phyloP scores from a whole-genome alignment of 2,329 filamentous ascomycete species.

The Trichophyton schoenleinii region DNA sequence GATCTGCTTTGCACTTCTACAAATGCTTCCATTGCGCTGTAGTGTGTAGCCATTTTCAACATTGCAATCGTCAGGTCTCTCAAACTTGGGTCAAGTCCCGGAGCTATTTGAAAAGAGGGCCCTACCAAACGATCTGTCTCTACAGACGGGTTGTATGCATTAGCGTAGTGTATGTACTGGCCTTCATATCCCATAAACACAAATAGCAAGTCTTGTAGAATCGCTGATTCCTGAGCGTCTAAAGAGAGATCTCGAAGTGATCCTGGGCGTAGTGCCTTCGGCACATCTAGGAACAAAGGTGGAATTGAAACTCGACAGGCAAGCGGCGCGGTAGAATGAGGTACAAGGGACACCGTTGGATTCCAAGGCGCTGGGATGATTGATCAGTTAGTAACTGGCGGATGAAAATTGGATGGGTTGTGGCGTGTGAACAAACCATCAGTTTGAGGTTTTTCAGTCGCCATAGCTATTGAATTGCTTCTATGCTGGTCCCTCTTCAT shows the following conservation, averaged over 20 bases:
- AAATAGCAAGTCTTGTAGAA: slow-evolving; percentile 82
- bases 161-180: slow-evolving; percentile 83
- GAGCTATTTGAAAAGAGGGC: slow-evolving; percentile 63
- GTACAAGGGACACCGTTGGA: slow-evolving; percentile 63
- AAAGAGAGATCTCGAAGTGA: slow-evolving; percentile 59
- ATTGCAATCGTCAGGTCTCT: slow-evolving; percentile 78
- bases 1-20: slow-evolving; percentile 88
- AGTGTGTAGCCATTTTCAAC: slow-evolving; percentile 89
- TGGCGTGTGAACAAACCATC: slow-evolving; percentile 19
- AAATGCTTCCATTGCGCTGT: slow-evolving; percentile 80
- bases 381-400: not conserved
- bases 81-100: slow-evolving; percentile 80
- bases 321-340: slow-evolving; percentile 58
- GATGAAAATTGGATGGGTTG: too few relatives aligned
- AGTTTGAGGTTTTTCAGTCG: slow-evolving; percentile 23
- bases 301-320: slow-evolving; percentile 54
- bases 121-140: slow-evolving; percentile 81
- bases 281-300: slow-evolving; percentile 53
- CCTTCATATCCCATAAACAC: slow-evolving; percentile 98
- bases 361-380: slow-evolving; percentile 49
- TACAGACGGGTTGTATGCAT: slow-evolving; percentile 66
- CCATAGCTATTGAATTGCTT: slow-evolving; percentile 18
- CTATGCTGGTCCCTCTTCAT: slow-evolving; percentile 16
- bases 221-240: slow-evolving; percentile 70
- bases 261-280: slow-evolving; percentile 53